Evolutionary conservation across 139 green algal genomes (phyloP), one percentile per base, ranked within the genome.

Genomic region (Gonium pectorale): DNA sequence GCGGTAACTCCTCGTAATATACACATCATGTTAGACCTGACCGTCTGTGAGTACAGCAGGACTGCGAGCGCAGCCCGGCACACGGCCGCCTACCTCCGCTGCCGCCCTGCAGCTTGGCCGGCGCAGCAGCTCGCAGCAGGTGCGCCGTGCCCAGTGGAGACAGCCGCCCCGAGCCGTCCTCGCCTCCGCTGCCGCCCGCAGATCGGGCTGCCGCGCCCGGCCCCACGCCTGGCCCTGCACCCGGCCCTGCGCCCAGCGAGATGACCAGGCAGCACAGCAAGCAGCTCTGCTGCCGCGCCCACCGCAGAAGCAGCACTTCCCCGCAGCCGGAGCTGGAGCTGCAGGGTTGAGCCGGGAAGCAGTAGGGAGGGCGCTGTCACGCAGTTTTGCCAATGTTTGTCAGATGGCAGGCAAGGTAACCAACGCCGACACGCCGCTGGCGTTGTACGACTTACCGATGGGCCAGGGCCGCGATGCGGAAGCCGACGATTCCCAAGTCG

Each of bases 251-350:
- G 13, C 38, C 54, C 54, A 82, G 56, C 7, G 41, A 5, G 8
- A 82, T n/a, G 27, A 62, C 75, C 59, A 59, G 59, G 40, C n/a
- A n/a, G 56, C 75, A 82, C 41, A 37, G 15, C 40, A 82, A 59
- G 44, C n/a, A 1, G 54, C 33, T 26, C 11, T 11, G 38, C 29
- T 21, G 40, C 11, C 24, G 72, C 13, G 17, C 27, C 72, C 59
- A 82, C 38, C n/a, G 59, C 27, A 82, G 59, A 40, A 82, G 75
- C 49, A 82, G 75, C 40, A 82, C 27, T 59, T 82, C 75, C 2
- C 75, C 75, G 40, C 6, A 24, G 38, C 26, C 59, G 17, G 41
- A 49, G 41, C 40, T 72, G 75, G 72, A 80, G 33, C 72, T 80
- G 70, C 22, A 24, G 40, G 40, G 24, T 5, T 38, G 40, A 24